These are phyloP conservation scores for Amanita pallidorosea DNA, from an alignment of 768 basidiomycete genomes.

Conservation along the genomic window DNA sequence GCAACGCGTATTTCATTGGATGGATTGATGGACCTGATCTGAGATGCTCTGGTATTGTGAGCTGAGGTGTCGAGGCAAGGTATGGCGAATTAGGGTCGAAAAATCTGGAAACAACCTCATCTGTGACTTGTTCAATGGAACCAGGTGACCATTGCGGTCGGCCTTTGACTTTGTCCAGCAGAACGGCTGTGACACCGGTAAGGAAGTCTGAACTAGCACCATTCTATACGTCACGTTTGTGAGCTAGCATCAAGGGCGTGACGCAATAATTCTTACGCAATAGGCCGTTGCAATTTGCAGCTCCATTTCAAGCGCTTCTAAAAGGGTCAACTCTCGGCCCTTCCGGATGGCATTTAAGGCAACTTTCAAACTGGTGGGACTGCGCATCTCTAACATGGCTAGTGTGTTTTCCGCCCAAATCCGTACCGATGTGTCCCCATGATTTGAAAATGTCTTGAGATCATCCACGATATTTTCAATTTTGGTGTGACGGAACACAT, in stretches of 20 bases:
- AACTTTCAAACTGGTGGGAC: slow-evolving; percentile 89
- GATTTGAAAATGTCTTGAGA: slow-evolving; percentile 32
- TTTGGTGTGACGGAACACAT: slow-evolving; percentile 59
- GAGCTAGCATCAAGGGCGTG: slow-evolving; percentile 9
- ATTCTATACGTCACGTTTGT: slow-evolving; percentile 32
- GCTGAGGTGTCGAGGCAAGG: slow-evolving; percentile 30
- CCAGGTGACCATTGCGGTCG: slow-evolving; percentile 67
- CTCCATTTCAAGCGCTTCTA: slow-evolving; percentile 73
- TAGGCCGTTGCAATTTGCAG: slow-evolving; percentile 81
- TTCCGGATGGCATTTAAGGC: slow-evolving; percentile 69
- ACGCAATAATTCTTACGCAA: slow-evolving; percentile 49
- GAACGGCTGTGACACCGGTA: slow-evolving; percentile 68
- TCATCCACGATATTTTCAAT: slow-evolving; percentile 61
- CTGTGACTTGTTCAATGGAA: slow-evolving; percentile 46
- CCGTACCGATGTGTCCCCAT: slow-evolving; percentile 35
- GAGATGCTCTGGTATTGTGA: slow-evolving; percentile 28
- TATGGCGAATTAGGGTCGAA: slow-evolving; percentile 48
- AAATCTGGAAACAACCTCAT: slow-evolving; percentile 51
- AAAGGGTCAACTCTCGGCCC: slow-evolving; percentile 54
- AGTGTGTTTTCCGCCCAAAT: slow-evolving; percentile 72
- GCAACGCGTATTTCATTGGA: slow-evolving; percentile 46
- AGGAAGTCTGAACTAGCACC: slow-evolving; percentile 76
- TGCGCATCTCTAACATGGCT: slow-evolving; percentile 50
- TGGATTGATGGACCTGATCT: slow-evolving; percentile 15
- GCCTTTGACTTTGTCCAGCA: slow-evolving; percentile 30